These are phyloP conservation scores for Spathaspora sp. DNA, from an alignment of 805 yeast species.

Conservation along the genomic window DNA sequence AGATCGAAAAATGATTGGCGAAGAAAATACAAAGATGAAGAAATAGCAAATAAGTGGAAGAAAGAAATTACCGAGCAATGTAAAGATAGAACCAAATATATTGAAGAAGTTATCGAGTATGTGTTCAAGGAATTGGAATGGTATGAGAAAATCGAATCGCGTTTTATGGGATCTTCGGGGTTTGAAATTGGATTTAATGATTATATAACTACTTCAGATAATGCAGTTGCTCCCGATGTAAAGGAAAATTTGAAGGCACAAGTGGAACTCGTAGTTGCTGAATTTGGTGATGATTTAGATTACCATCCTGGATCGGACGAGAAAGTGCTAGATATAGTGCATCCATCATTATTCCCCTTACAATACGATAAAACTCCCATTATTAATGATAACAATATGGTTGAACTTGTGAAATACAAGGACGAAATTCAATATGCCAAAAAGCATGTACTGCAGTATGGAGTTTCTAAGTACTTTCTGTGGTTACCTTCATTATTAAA, in stretches of 20 bases:
- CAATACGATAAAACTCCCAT: slow-evolving; percentile 26
- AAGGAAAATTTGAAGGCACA: slow-evolving; percentile 10
- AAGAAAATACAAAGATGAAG: slow-evolving; percentile 12
- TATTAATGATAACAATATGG: slow-evolving; percentile 1
- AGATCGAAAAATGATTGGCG: slow-evolving; percentile 18
- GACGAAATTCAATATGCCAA: slow-evolving; percentile 10
- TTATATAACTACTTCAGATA: slow-evolving; percentile 16
- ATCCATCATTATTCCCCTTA: slow-evolving; percentile 38
- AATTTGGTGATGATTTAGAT: slow-evolving; percentile 17
- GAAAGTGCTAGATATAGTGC: slow-evolving; percentile 37
- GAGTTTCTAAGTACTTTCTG: slow-evolving; percentile 26
- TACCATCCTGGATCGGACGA: slow-evolving; percentile 36
- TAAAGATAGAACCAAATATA: slow-evolving; percentile 7
- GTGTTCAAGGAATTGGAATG: slow-evolving; percentile 27
- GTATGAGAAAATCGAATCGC: slow-evolving; percentile 15
- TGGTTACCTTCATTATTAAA: slow-evolving; percentile 33
- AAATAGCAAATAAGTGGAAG: slow-evolving; percentile 17
- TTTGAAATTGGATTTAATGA: slow-evolving; percentile 18
- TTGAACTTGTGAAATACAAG: slow-evolving; percentile 10
- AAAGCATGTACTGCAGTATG: slow-evolving; percentile 8
- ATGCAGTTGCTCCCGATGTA: slow-evolving; percentile 9
- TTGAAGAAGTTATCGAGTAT: slow-evolving; percentile 19
- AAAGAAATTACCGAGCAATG: slow-evolving; percentile 14
- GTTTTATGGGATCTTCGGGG: not conserved
- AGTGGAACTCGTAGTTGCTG: slow-evolving; percentile 11